Evolutionary conservation across 2,329 filamentous ascomycete genomes (phyloP).

Genomic region (Phaeoacremonium minimum): DNA sequence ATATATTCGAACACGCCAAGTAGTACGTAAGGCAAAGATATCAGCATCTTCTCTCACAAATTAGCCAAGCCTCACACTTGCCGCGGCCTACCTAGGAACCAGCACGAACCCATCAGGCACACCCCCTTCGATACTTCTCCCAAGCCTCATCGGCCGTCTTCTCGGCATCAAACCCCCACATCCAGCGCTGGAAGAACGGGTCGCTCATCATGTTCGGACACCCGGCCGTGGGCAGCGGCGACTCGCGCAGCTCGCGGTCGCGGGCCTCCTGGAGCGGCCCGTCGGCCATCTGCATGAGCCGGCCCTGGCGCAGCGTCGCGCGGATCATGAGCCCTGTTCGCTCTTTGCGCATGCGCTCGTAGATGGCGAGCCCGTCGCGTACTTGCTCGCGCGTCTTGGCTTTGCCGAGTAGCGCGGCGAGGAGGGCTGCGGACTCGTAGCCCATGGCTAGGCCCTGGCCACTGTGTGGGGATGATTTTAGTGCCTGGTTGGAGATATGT

Average conservation of each 20-base stretch:
- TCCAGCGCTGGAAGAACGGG: slow-evolving; percentile 15
- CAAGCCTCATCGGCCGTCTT: slow-evolving; percentile 12
- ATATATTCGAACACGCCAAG: no score
- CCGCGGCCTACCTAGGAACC: no score
- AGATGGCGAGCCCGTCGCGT: slow-evolving; percentile 7
- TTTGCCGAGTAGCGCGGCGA: slow-evolving; percentile 12
- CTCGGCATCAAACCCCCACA: slow-evolving; percentile 13
- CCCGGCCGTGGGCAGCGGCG: slow-evolving; percentile 12
- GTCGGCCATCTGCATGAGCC: slow-evolving; percentile 14
- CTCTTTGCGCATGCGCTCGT: slow-evolving; percentile 13
- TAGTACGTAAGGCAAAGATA: no score
- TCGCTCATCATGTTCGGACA: slow-evolving; percentile 14
- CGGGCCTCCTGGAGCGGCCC: slow-evolving; percentile 13
- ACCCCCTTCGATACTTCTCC: slow-evolving; percentile 7
- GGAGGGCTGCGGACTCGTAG: slow-evolving; percentile 12
- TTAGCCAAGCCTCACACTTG: no score
- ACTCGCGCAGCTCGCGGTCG: slow-evolving; percentile 9
- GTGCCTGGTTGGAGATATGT: background rate
- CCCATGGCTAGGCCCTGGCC: slow-evolving; percentile 14
- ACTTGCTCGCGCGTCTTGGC: slow-evolving; percentile 6
- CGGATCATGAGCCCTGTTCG: slow-evolving; percentile 11
- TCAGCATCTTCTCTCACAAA: no score
- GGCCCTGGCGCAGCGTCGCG: slow-evolving; percentile 12
- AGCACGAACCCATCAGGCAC: no score
- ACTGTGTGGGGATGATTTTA: slow-evolving; percentile 8